Conservation (phyloP, 2,329 filamentous ascomycete genomes). For the Aspergillus viridinutans region DNA sequence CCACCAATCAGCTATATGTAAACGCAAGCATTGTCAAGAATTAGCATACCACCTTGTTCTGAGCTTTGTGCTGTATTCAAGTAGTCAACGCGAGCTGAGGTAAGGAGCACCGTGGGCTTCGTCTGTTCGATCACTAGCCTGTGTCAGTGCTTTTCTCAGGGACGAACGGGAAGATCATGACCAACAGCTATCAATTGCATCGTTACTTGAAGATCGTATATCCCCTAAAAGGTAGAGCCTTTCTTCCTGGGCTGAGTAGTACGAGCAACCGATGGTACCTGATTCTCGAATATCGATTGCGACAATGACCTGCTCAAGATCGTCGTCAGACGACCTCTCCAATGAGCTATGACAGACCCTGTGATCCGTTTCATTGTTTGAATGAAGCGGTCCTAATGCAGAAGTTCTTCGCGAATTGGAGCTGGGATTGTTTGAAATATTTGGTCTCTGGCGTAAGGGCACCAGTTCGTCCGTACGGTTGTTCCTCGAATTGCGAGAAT, state of each 20-base stretch:
- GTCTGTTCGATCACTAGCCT: constrained; percentile 56
- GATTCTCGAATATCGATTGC: constrained; percentile 70
- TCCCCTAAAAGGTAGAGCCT: constrained; percentile 75
- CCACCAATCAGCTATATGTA: background rate
- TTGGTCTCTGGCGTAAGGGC: background rate
- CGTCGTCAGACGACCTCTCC: constrained; percentile 40
- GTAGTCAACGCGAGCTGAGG: constrained; percentile 55
- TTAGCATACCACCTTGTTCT: constrained; percentile 29
- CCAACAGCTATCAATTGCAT: constrained; percentile 58
- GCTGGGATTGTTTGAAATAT: background rate
- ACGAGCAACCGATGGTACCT: constrained; percentile 74
- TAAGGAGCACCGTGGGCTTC: constrained; percentile 57
- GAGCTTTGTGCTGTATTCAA: constrained; percentile 37
- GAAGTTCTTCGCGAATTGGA: constrained; percentile 5
- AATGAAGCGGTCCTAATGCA: constrained; percentile 6
- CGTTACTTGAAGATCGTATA: constrained; percentile 62
- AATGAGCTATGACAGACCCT: constrained; percentile 24
- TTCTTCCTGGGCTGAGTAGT: constrained; percentile 68
- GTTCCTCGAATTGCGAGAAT: constrained; percentile 1
- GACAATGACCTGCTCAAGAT: constrained; percentile 70
- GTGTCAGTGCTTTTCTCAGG: constrained; percentile 18
- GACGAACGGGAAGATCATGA: constrained; percentile 8
- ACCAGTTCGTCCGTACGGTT: background rate
- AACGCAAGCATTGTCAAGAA: background rate
- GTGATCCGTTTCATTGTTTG: constrained; percentile 6